Base-by-base conservation (phyloP, 805 yeast species). In the Starmerella vaccinii region DNA sequence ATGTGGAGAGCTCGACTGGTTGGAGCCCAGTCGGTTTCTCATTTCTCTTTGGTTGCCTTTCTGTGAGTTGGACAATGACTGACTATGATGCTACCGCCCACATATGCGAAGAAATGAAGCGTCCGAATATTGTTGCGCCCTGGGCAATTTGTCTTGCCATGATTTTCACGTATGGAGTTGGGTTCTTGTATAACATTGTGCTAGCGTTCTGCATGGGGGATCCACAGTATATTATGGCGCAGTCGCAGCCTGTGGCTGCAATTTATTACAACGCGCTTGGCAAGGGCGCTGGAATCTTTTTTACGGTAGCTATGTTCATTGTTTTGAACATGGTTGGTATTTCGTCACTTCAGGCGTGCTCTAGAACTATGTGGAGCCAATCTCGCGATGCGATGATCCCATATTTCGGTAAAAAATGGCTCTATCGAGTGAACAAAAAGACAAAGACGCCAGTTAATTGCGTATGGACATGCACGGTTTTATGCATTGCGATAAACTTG, bases 1-100 rank as follows among this genome's bases (percentile, higher is more conserved):
- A 66, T 47, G 71, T 75, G 49, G 69, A 71, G 42, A 71, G 76
- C 57, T 60, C 58, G 44, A 72, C 79, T 19, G 77, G 76, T 45
- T 78, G 81, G 79, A 61, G 68, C 22, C 61, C 66, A 4, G 66
- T 68, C 43, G 82, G 81, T 4, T 77, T 80, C 75, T 73, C 80
- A 4, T 77, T 77, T 61, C 61, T 77, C 59, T 74, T 74, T 77
- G 59, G 79, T 80, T 64, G 65, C 57, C 50, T 65, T 37, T 59
- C 68, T 16, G 65, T 64, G n/a, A 61, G 63, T 50, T 65, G 69
- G 69, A 77, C 82, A 34, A 80, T 82, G 85, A 74, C 82, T 41
- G 87, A 86, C 22, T 82, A 79, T 61, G 87, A 82, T 61, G 77
- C 84, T 21, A 84, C 87, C 0, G 82, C 81, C 69, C 87, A 82